Percentiles rank a stretch among this genome's conserved stretches.
Evolutionary conservation across 2,329 filamentous ascomycete species (phyloP).

Genomic region (Clarireedia hainanense): DNA sequence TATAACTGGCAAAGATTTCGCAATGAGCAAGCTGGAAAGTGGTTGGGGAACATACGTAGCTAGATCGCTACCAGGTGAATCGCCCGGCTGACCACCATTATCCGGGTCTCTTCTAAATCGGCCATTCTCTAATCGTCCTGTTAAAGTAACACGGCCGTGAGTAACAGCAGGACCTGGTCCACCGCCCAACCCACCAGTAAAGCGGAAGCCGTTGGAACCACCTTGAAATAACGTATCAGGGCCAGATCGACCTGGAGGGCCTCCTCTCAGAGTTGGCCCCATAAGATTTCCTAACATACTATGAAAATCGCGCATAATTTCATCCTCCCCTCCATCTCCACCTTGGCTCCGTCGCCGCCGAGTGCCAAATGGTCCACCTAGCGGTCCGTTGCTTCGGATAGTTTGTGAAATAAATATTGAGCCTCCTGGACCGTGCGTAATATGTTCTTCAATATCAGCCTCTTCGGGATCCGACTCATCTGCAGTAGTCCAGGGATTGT

Average conservation of each 20-base stretch:
- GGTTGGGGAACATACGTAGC: slow-evolving; percentile 35
- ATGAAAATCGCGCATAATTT: slow-evolving; percentile 32
- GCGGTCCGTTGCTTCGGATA: slow-evolving; percentile 13
- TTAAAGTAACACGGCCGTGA: slow-evolving; percentile 27
- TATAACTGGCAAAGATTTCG: too few species aligned
- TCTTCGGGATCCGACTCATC: slow-evolving; percentile 50
- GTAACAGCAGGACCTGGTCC: slow-evolving; percentile 16
- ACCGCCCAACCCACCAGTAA: slow-evolving; percentile 2
- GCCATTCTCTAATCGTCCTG: slow-evolving; percentile 18
- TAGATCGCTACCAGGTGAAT: slow-evolving; percentile 39
- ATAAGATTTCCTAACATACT: slow-evolving; percentile 39
- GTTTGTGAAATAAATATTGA: slow-evolving; percentile 25
- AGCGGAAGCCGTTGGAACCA: slow-evolving; percentile 12
- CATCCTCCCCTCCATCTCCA: slow-evolving; percentile 13
- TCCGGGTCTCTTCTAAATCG: slow-evolving; percentile 42
- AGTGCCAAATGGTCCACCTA: neutral
- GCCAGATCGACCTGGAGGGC: slow-evolving; percentile 26
- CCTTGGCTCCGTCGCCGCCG: slow-evolving; percentile 5
- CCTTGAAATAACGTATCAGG: slow-evolving; percentile 23
- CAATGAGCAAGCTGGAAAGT: slow-evolving; percentile 8
- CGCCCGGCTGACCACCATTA: slow-evolving; percentile 39
- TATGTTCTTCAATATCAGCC: slow-evolving; percentile 46
- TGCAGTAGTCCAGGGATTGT: slow-evolving; percentile 24
- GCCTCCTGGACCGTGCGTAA: slow-evolving; percentile 25
- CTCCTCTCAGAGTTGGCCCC: slow-evolving; percentile 26